Evolutionary conservation across 192 early-diverging fungal genomes (phyloP).

Genomic region (Coemansia aciculifera): DNA sequence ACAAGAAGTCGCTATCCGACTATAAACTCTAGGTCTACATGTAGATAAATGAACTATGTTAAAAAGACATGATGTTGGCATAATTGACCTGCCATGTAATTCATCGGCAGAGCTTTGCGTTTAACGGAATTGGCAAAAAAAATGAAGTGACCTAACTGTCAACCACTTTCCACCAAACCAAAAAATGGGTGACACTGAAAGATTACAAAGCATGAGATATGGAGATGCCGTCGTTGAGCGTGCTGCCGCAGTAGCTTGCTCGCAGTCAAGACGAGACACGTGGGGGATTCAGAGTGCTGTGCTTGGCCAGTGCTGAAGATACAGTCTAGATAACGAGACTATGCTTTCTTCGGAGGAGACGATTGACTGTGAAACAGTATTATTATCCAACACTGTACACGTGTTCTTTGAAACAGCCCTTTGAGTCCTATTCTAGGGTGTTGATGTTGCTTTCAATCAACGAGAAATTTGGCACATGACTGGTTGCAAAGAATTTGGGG

Average conservation of each 20-base stretch:
- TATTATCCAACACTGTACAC: neutral
- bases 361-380: neutral
- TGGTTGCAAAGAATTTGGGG: neutral
- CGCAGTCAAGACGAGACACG: neutral
- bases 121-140: neutral
- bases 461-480: neutral
- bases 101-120: neutral
- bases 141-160: neutral
- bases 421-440: neutral
- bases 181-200: too few species aligned
- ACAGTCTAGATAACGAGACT: neutral
- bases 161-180: neutral
- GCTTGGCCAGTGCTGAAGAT: neutral
- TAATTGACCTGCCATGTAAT: neutral
- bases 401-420: neutral
- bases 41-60: neutral
- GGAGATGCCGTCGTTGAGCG: neutral
- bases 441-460: neutral
- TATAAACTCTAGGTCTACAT: neutral
- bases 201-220: too few species aligned
- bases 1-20: neutral
- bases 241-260: neutral
- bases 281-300: neutral
- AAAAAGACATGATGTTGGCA: neutral
- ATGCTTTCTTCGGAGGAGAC: neutral